Evolutionary conservation across 2,329 filamentous ascomycete species (phyloP).

Genomic region (Hypoxylon sp.): DNA sequence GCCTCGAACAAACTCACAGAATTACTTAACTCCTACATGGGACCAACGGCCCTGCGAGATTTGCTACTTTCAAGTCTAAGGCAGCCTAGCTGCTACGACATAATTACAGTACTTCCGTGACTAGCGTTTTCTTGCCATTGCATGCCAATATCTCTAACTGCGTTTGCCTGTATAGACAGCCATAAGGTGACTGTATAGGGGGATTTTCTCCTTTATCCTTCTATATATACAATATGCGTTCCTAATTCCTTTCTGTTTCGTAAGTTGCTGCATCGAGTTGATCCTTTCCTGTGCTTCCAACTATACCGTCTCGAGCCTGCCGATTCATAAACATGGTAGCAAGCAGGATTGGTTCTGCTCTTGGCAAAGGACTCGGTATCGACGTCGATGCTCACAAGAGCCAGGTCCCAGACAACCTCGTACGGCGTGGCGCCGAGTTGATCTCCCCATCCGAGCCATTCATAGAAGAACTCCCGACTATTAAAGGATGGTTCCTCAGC

Average conservation of each 20-base stretch:
- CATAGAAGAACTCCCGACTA: conserved; percentile 11
- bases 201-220: neutral
- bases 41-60: neutral
- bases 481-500: conserved; percentile 9
- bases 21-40: neutral
- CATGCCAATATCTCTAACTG: neutral
- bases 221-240: neutral
- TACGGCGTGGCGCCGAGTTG: conserved; percentile 3
- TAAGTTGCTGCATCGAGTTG: neutral
- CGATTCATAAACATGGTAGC: neutral
- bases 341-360: neutral
- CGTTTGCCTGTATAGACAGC: neutral
- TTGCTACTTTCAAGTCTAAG: neutral
- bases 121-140: neutral
- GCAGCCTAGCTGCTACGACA: neutral
- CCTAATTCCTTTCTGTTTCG: no score
- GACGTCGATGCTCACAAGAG: neutral
- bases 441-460: conserved; percentile 20
- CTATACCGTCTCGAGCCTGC: neutral
- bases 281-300: neutral
- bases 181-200: neutral
- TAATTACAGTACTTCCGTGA: neutral
- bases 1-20: neutral
- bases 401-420: neutral
- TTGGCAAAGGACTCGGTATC: conserved; percentile 1